phyloP scores from a whole-genome alignment of 2,329 filamentous ascomycete species.

The Metarhizium brunneum region DNA sequence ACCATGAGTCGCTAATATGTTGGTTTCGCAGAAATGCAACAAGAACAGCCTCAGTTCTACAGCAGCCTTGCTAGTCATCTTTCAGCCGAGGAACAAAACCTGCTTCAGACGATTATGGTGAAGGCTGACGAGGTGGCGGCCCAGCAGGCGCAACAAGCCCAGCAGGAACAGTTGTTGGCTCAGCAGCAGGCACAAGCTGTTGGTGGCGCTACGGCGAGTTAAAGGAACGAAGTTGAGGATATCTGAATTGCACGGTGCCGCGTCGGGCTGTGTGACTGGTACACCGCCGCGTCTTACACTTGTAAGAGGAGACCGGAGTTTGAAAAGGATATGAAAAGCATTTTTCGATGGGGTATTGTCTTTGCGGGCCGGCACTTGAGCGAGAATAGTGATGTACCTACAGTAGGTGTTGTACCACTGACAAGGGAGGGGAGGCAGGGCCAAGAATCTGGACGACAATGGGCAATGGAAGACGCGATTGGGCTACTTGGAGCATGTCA shows the following conservation, averaged over 20 bases:
- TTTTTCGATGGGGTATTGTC: not conserved
- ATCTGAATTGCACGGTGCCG: not conserved
- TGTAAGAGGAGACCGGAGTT: not conserved
- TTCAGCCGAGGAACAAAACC: conserved; percentile 67
- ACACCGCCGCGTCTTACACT: not conserved
- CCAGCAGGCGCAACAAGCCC: conserved; percentile 12
- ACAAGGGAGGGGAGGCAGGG: not conserved
- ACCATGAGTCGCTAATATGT: not conserved
- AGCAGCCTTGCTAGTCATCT: conserved; percentile 69
- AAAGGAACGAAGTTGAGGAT: conserved; percentile 1
- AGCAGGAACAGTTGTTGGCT: conserved; percentile 17
- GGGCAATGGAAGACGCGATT: not conserved
- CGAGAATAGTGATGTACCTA: not conserved
- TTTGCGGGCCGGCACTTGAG: not conserved
- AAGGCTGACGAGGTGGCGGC: conserved; percentile 37
- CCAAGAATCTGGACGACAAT: not conserved
- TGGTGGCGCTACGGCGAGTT: conserved; percentile 6
- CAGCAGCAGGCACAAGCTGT: conserved; percentile 16
- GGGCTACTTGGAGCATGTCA: not conserved
- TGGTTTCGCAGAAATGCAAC: conserved; percentile 61
- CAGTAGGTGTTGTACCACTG: not conserved
- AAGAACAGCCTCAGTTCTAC: conserved; percentile 86
- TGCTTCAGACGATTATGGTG: conserved; percentile 73
- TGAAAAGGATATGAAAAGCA: conserved; percentile 3
- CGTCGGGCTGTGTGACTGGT: not conserved